Evolutionary conservation across 2,329 filamentous ascomycete species (phyloP).

Genomic region (Cercospora sesami): DNA sequence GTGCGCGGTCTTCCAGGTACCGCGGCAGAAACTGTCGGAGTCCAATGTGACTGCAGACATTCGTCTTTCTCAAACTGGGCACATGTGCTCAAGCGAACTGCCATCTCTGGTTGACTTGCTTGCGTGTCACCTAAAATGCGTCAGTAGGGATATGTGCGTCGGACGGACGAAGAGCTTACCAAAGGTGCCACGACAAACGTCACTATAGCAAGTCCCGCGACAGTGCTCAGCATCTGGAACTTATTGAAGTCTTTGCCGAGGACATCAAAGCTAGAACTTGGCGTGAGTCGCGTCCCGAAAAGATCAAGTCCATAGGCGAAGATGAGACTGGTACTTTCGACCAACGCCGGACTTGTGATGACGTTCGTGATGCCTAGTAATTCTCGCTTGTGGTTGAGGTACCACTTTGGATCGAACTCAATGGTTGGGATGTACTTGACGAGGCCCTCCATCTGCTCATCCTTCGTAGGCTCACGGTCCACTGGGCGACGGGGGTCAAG

Average conservation of each 20-base stretch:
- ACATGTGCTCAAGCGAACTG: constrained; percentile 40
- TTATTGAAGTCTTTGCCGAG: constrained; percentile 94
- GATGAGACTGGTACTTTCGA: constrained; percentile 90
- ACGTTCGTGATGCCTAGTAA: constrained; percentile 73
- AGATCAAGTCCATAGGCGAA: constrained; percentile 87
- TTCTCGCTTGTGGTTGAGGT: constrained; percentile 79
- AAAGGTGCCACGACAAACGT: constrained; percentile 79
- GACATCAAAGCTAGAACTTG: constrained; percentile 87
- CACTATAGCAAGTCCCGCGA: constrained; percentile 73
- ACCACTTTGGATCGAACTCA: constrained; percentile 78
- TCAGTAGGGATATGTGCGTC: constrained; percentile 29
- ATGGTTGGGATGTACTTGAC: constrained; percentile 72
- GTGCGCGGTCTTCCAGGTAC: background rate
- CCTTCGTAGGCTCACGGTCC: constrained; percentile 75
- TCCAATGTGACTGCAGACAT: background rate
- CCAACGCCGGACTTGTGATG: constrained; percentile 70
- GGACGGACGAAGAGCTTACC: constrained; percentile 57
- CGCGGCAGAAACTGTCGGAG: background rate
- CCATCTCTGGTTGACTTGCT: constrained; percentile 69
- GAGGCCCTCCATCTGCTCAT: constrained; percentile 81
- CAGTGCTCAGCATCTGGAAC: constrained; percentile 77
- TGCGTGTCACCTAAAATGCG: constrained; percentile 52
- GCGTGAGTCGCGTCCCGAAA: constrained; percentile 82
- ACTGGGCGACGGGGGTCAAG: constrained; percentile 86
- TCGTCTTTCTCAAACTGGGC: background rate